Evolutionary conservation across 2,329 filamentous ascomycete species (phyloP), one percentile per base, ranked within the genome.

Genomic region (Aspergillus ochraceoroseus): DNA sequence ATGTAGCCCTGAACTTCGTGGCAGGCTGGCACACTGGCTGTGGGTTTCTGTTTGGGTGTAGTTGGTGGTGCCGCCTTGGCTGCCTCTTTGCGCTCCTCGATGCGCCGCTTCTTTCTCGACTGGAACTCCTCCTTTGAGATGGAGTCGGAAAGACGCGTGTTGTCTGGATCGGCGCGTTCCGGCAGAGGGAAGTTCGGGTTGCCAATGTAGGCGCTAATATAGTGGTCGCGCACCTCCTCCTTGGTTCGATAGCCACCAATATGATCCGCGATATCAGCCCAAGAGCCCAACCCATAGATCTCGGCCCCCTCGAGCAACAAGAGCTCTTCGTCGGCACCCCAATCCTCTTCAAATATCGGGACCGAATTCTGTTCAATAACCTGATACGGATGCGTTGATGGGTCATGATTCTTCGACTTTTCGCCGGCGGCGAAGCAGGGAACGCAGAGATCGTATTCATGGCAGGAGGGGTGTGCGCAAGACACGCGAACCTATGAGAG

Each of bases 301-400:
- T 98, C 92, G 7, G 87, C 88, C 14, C 92, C 92, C 68, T 98
- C 92, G 0, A 98, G 69, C 38, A 98, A 70, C 4, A 96, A 70
- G n/a, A 96, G 68, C 65, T 98, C 92, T 63, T 98, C 92, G 61
- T 98, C 92, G 15, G 92, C 92, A 37, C 92, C 92, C 92, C 92
- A 98, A 59, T 95, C 89, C 43, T 80, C 77, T 52, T 89, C 83
- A 58, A 94, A 98, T 43, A 98, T 96, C 1, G 92, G 92, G 34
- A 98, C 94, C 0, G 90, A 95, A 61, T 98, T 95, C 58, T 96
- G 92, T 64, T 98, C 92, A 51, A 98, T 95, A 22, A 98, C 92
- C 48, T 87, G 84, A 64, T 83, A 98, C 9, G 87, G 74, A 66
- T 98, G 92, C 8, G 85, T 85, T 4, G 81, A 76, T 5, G 92